A percentile compares a stretch with the other conserved stretches of the same genome.
phyloP scores from a whole-genome alignment of 257 asterid species.

The Solanum rostratum region DNA sequence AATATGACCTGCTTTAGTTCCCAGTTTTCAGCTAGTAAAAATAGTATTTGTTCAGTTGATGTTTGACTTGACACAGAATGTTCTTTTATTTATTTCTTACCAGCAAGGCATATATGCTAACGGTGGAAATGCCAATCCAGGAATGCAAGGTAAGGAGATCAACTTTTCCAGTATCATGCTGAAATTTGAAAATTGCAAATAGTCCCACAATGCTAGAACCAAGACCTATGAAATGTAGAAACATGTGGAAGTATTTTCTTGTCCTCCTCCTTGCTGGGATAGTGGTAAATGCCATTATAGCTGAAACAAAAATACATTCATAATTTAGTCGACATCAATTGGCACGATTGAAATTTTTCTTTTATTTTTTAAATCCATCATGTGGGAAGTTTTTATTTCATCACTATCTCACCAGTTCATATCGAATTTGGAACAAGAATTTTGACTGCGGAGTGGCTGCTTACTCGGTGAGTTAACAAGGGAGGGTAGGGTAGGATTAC shows the following conservation, averaged over 20 bases:
- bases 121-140: constrained; percentile 1
- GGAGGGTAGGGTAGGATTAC: not conserved
- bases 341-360: not conserved
- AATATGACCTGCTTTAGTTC: too few relatives aligned
- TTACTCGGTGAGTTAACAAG: too few relatives aligned
- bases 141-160: not conserved
- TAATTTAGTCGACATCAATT: not conserved
- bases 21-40: too few relatives aligned
- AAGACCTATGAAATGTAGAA: not conserved
- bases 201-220: not conserved
- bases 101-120: not conserved
- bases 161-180: not conserved
- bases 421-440: too few relatives aligned
- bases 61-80: too few relatives aligned
- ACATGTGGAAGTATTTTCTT: not conserved
- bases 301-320: not conserved
- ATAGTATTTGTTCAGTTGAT: too few relatives aligned
- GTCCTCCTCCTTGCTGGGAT: not conserved
- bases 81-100: too few relatives aligned
- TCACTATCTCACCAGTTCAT: too few relatives aligned
- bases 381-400: not conserved
- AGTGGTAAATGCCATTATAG: not conserved
- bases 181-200: not conserved
- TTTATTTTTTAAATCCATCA: not conserved
- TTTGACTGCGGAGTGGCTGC: too few relatives aligned